Base-by-base conservation (phyloP, 2,329 filamentous ascomycete species). In the Aspergillus luchuensis region DNA sequence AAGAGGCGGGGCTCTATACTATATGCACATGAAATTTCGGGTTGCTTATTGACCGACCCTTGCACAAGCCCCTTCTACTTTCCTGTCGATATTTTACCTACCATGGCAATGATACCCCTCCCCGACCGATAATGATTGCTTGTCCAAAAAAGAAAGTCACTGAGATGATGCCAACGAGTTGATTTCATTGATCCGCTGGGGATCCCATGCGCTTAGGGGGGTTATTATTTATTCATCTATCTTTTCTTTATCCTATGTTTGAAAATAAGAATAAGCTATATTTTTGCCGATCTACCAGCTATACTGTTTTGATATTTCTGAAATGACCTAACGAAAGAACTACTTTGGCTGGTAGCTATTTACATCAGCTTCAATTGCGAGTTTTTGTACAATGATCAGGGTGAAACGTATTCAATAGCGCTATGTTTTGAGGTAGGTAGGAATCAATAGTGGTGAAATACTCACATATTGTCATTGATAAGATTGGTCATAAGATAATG, bases 1-100 rank as follows among this genome's bases (percentile, higher is more conserved):
- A 84, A 62, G 76, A 68, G 67, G 79, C 57, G 72, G 74, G 71
- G 25, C 11, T 17, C 10, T 33, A 25, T 19, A 4, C 5, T 36
- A 36, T 13, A 13, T 36, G 33, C 33, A 36, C 33, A 36, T 36
- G 33, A 15, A 13, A 2, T 36, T 36, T 11, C n/a, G 23, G 13
- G 25, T 39, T 10, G 30, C 21, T 23, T 10, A 19, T 30, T 19
- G 47, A 30, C 19, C 47, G 47, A 36, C 11, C 47, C 28, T 23
- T 17, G 17, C 6, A 50, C 25, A 33, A 28, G 6, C 28, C 17
- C 17, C 50, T 15, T 50, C 13, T 15, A 17, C 8, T 43, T 55
- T n/a, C 43, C 51, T 51, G 59, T 58, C 56, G 28, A 53, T 51
- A 49, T 49, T 49, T 55, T 33, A 39, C 28, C 23, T 19, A 47